Evolutionary conservation across 129 eudicot species (phyloP).

Genomic region (Helianthus tuberosus): DNA sequence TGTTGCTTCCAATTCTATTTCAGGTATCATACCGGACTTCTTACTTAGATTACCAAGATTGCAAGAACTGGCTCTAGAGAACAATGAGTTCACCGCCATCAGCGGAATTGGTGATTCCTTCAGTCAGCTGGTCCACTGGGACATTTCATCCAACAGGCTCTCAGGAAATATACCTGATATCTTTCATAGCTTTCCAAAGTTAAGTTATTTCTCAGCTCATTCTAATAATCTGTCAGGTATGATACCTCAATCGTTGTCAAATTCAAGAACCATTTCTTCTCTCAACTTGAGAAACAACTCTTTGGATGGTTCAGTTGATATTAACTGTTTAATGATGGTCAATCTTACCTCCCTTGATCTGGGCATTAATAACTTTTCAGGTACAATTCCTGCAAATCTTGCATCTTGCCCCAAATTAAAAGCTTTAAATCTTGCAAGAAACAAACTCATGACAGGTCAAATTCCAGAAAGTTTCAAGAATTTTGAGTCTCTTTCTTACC

Average conservation of each 20-base stretch:
- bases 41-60: constrained; percentile 43
- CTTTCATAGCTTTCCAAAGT: constrained; percentile 40
- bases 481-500: constrained; percentile 39
- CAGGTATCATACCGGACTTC: constrained; percentile 52
- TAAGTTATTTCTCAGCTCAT: constrained; percentile 45
- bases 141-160: constrained; percentile 52
- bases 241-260: constrained; percentile 56
- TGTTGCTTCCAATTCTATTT: constrained; percentile 40
- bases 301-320: constrained; percentile 37
- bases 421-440: constrained; percentile 43
- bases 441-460: constrained; percentile 42
- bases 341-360: background rate
- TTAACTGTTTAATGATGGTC: constrained; percentile 62
- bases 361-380: no score
- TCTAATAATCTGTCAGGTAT: constrained; percentile 55
- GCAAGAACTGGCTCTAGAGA: constrained; percentile 37
- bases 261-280: constrained; percentile 44
- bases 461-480: constrained; percentile 53
- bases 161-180: constrained; percentile 61
- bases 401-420: background rate
- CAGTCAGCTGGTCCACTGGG: constrained; percentile 42
- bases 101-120: constrained; percentile 34
- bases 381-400: no score
- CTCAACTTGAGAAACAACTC: constrained; percentile 64
- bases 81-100: constrained; percentile 46